A percentile compares a stretch with the other conserved stretches of the same genome.
Conservation (phyloP, 2,329 filamentous ascomycete genomes). For the Pseudofabraea citricarpa region DNA sequence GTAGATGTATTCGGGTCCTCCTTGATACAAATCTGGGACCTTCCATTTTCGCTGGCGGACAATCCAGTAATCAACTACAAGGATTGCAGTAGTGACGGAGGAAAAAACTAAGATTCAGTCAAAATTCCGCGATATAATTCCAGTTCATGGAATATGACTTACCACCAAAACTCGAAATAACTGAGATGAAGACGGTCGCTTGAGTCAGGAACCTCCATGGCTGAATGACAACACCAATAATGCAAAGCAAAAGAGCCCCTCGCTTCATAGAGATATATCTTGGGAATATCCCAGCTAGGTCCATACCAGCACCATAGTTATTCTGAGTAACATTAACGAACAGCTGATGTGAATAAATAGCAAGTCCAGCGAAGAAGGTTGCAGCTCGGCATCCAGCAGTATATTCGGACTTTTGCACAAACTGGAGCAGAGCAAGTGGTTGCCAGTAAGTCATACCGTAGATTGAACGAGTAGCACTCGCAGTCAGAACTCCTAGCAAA, state of each 20-base stretch:
- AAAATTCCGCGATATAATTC: too few species aligned
- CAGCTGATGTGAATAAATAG: slow-evolving; percentile 5
- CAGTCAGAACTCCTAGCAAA: slow-evolving; percentile 3
- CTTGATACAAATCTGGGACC: slow-evolving; percentile 11
- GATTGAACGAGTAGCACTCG: slow-evolving; percentile 1
- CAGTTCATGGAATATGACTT: slow-evolving; percentile 1
- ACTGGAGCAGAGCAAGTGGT: slow-evolving; percentile 6
- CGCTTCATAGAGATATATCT: slow-evolving; percentile 5
- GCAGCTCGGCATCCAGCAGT: slow-evolving; percentile 5
- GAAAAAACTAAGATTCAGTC: too few species aligned
- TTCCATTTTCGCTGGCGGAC: slow-evolving; percentile 11
- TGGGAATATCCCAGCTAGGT: slow-evolving; percentile 6
- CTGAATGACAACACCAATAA: slow-evolving; percentile 4
- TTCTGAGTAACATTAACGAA: slow-evolving; percentile 10
- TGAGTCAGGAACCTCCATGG: slow-evolving; percentile 8
- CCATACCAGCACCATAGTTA: slow-evolving; percentile 8
- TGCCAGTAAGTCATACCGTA: slow-evolving; percentile 7
- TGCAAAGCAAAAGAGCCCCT: slow-evolving; percentile 3
- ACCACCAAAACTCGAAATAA: slow-evolving; percentile 9
- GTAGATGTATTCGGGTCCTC: neutral
- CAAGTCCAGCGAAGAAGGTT: slow-evolving; percentile 9
- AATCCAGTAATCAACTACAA: slow-evolving; percentile 5
- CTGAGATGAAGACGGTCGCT: slow-evolving; percentile 8
- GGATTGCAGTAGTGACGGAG: neutral
- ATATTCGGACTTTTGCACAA: slow-evolving; percentile 5